Evolutionary conservation across 2,329 filamentous ascomycete genomes (phyloP), one percentile per base, ranked within the genome.

Genomic region (Fusarium chlamydosporum): DNA sequence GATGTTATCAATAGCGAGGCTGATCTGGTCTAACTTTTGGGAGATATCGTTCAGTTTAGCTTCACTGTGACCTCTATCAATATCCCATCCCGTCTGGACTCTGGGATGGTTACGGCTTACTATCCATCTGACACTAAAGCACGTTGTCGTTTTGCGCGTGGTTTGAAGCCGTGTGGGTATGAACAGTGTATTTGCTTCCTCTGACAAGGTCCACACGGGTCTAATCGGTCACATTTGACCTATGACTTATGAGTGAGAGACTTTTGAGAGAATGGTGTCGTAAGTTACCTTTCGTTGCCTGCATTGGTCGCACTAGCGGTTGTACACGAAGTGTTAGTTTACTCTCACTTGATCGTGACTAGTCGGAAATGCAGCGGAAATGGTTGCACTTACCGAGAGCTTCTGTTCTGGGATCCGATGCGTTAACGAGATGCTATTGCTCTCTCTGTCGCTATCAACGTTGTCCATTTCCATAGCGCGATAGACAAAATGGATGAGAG

Each of bases 201-300:
- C 29, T 45, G 56, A 16, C 58, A 61, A 1, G 58, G 58, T 13
- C 58, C 58, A 4, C 58, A 61, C 10, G 58, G 58, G 18, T 61
- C 27, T 3, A n/a, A 38, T 1, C 58, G 58, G 15, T 61, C 58
- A 4, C 58, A 61, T 41, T 61, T 61, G 10, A 61, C 27, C 58
- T 61, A 15, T 26, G 9, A 6, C 3, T 29, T 11, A 29, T 29
- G 29, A 6, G 10, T 10, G 6, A 4, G 1, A 34, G 1, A 34
- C 16, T 35, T 15, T 15, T 2, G 8, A 3, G 15, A 5, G 9
- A 5, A 34, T 18, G 16, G 3, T 6, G 2, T 6, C 2, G 1
- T 34, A 2, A 1, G 15, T 6, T 12, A 54, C 58, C 38, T 61
- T 61, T 20, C 58, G 16, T 29, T 61, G 56, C 16, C 58, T 33